A percentile compares a stretch with the other conserved stretches of the same genome.
Evolutionary conservation across 2,329 filamentous ascomycete genomes (phyloP).

Genomic region (Aureobasidium sp.): DNA sequence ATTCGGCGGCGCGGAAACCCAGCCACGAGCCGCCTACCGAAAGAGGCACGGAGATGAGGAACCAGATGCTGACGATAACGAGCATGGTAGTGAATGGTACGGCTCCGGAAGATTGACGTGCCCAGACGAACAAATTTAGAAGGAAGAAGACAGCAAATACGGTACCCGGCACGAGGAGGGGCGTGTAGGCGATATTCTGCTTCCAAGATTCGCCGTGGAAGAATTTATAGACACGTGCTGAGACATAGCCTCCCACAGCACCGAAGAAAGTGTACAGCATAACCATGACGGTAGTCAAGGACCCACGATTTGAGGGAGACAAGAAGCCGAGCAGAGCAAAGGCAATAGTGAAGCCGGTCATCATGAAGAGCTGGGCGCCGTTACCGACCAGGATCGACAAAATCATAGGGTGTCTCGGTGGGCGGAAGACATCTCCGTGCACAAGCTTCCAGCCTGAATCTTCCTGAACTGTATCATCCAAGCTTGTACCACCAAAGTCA

Average conservation of each 20-base stretch:
- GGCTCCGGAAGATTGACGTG: constrained; percentile 81
- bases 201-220: constrained; percentile 93
- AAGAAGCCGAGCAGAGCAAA: constrained; percentile 93
- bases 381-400: constrained; percentile 86
- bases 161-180: constrained; percentile 73
- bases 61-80: constrained; percentile 89
- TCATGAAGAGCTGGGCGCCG: constrained; percentile 92
- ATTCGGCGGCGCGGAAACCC: constrained; percentile 64
- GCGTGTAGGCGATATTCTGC: constrained; percentile 82
- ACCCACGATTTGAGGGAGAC: constrained; percentile 91
- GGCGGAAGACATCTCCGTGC: constrained; percentile 93
- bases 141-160: constrained; percentile 89
- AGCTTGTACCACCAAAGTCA: constrained; percentile 67
- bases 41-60: constrained; percentile 87
- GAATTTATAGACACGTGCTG: constrained; percentile 86
- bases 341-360: constrained; percentile 88
- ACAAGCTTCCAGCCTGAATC: constrained; percentile 98
- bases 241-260: constrained; percentile 85
- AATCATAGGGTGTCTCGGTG: constrained; percentile 72
- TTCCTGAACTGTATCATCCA: constrained; percentile 91
- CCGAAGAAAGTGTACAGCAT: constrained; percentile 89
- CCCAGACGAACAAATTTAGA: constrained; percentile 93
- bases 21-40: constrained; percentile 88
- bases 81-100: constrained; percentile 97
- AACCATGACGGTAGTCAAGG: constrained; percentile 86